Conservation (phyloP, 257 asterid species). For the Penstemon barbatus region DNA sequence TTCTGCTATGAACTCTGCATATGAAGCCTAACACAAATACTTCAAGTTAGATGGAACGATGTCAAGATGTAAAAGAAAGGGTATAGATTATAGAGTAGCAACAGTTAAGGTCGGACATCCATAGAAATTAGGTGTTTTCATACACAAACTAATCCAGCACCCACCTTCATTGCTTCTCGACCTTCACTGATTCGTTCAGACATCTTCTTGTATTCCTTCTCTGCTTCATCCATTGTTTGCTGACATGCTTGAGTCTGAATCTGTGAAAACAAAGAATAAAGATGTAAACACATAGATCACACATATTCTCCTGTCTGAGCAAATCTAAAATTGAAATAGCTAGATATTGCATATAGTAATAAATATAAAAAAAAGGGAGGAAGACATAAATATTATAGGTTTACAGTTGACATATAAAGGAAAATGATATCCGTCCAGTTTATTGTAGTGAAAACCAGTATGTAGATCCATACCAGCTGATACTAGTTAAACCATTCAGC, state of each 20-base stretch:
- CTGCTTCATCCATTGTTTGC: conserved; percentile 73
- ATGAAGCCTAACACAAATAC: conserved; percentile 63
- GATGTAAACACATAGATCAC: not conserved
- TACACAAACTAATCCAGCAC: conserved; percentile 5
- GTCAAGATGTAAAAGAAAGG: conserved; percentile 11
- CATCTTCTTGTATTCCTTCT: conserved; percentile 68
- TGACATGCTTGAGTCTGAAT: conserved; percentile 78
- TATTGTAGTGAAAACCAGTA: not conserved
- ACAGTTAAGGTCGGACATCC: conserved; percentile 2
- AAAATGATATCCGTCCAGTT: not conserved
- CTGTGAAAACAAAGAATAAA: conserved; percentile 41
- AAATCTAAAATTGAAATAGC: conserved; percentile 6
- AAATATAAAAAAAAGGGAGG: too few relatives aligned
- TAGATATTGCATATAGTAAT: not conserved
- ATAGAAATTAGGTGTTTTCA: conserved; percentile 4
- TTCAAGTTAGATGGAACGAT: conserved; percentile 29
- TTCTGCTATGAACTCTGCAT: conserved; percentile 64
- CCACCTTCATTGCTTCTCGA: conserved; percentile 79
- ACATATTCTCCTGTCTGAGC: conserved; percentile 1
- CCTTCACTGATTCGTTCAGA: conserved; percentile 68
- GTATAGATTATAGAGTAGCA: not conserved
- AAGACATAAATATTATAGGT: not conserved
- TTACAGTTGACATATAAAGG: not conserved
- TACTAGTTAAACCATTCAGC: not conserved
- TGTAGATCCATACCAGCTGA: not conserved